Conservation (phyloP, 345 rosid species). For the Durio zibethinus region DNA sequence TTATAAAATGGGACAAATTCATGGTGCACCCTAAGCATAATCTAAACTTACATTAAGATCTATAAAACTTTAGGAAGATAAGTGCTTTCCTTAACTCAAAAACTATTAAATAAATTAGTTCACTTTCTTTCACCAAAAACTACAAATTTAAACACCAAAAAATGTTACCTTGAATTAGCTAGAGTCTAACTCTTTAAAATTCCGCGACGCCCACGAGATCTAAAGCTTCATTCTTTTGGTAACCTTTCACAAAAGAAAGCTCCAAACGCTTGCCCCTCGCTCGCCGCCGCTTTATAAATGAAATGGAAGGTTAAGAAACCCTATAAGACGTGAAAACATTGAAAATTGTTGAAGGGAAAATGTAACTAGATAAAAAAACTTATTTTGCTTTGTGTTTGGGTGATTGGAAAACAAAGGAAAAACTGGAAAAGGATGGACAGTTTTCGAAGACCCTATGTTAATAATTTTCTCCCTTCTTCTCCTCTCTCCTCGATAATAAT, state of each 20-base stretch:
- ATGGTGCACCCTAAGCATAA: background rate
- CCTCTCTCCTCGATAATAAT: background rate
- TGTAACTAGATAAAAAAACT: background rate
- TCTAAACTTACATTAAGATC: background rate
- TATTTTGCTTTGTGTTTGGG: slow-evolving; percentile 5
- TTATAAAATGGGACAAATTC: slow-evolving; percentile 1
- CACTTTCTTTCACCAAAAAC: slow-evolving; percentile 8
- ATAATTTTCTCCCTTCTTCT: background rate
- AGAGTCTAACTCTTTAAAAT: background rate
- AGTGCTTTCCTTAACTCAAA: background rate
- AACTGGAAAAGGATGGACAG: background rate
- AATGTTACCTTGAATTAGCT: background rate
- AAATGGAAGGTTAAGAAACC: slow-evolving; percentile 6
- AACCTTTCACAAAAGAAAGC: background rate
- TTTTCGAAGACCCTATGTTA: background rate
- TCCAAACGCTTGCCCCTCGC: background rate
- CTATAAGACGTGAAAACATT: background rate
- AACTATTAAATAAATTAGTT: background rate
- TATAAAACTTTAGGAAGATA: background rate
- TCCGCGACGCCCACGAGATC: slow-evolving; percentile 4
- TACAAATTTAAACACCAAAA: slow-evolving; percentile 1
- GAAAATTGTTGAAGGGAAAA: background rate
- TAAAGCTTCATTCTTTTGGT: background rate
- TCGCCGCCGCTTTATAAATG: background rate
- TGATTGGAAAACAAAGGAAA: slow-evolving; percentile 4